Evolutionary conservation across 208 protist species (phyloP), one percentile per base, ranked within the genome.

Genomic region (Trypanosoma mega): DNA sequence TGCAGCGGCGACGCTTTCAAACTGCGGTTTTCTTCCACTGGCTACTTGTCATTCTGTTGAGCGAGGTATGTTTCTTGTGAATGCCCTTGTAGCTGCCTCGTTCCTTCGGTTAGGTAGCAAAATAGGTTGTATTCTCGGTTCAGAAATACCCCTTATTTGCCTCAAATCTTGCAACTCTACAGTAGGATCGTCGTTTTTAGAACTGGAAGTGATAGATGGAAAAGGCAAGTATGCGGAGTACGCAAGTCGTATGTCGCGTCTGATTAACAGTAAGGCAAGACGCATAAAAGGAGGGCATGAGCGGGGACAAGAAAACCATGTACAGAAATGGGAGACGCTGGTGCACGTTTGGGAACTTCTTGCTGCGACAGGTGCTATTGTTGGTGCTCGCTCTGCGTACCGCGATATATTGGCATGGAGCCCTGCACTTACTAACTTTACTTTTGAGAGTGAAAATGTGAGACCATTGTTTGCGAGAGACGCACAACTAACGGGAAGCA

Each of bases 41-140:
- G n/a, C n/a, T n/a, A n/a, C n/a, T n/a, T n/a, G n/a, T n/a, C n/a
- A n/a, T 24, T 64, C 56, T 24, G n/a, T 71, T 52, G 64, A 71
- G 33, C 21, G 50, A 0, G 55, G 64, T 43, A 27, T 71, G 8
- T 71, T 71, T 57, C 3, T 62, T 37, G 14, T 71, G n/a, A 71
- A 71, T 50, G 46, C 0, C 36, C 24, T 55, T 54, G 9, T 55
- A 33, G 55, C 65, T 29, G 30, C 20, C 0, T 33, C 20, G 5
- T 63, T 63, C 58, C 26, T 34, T 20, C 12, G 3, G 6, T 21
- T 50, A 36, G 20, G 9, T 41, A 30, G 43, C 4, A 44, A 34
- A 46, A 39, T 39, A 16, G 30, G 14, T 18, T 12, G 36, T 27
- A 11, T 21, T 37, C 21, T 11, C 27, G 29, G 12, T n/a, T 39